Percentiles rank a stretch among this genome's conserved stretches.
Conservation (phyloP, 176 grass and related monocot species). For the Hsuehochloa calcarea region DNA sequence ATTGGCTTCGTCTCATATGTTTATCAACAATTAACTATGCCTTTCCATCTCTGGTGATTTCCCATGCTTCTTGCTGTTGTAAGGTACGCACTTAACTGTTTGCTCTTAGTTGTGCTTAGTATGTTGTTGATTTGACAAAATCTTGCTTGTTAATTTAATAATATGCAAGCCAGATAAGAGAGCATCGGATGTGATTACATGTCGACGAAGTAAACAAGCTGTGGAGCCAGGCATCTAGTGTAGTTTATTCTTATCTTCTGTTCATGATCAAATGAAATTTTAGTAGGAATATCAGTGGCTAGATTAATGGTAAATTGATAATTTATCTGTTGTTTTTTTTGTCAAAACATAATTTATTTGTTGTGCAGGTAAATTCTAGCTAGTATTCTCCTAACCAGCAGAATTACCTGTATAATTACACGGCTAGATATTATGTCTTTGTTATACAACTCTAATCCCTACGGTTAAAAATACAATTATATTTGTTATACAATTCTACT, state of each 20-base stretch:
- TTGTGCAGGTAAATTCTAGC: background rate
- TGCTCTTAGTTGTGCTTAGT: background rate
- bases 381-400: background rate
- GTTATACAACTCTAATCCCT: no score
- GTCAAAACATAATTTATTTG: no score
- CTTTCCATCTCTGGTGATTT: background rate
- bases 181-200: background rate
- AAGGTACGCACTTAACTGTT: constrained; percentile 15
- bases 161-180: background rate
- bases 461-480: no score
- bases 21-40: background rate
- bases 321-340: background rate
- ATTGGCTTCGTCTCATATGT: background rate
- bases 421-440: no score
- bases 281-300: background rate
- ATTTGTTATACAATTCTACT: no score
- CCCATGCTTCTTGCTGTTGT: background rate
- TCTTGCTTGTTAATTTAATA: background rate
- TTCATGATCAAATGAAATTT: background rate
- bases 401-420: no score
- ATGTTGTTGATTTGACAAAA: background rate
- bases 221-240: background rate
- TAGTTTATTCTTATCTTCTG: background rate
- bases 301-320: background rate
- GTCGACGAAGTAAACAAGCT: background rate